These are phyloP conservation scores for Pleurotus pulmonarius DNA, from an alignment of 768 basidiomycete genomes.

Conservation along the genomic window DNA sequence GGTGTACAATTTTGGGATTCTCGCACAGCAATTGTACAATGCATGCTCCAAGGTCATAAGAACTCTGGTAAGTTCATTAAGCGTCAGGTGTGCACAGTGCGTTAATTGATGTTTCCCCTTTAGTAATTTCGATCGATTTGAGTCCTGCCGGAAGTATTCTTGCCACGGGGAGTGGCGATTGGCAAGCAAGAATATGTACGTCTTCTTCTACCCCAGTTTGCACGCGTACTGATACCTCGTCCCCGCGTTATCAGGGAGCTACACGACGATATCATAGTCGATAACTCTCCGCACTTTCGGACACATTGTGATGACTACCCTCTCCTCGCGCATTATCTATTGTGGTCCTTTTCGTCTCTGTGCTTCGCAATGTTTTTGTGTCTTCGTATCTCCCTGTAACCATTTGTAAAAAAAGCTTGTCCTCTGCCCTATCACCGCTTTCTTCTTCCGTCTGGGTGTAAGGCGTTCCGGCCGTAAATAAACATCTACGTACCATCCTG, in stretches of 20 bases:
- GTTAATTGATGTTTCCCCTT: constrained; percentile 1
- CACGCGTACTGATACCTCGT: not conserved
- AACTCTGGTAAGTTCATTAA: constrained; percentile 40
- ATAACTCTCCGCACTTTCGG: too few species aligned
- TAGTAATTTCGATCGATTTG: constrained; percentile 50
- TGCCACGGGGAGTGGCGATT: constrained; percentile 46
- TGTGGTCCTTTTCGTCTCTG: too few species aligned
- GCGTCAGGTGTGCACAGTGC: too few species aligned
- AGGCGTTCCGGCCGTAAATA: too few species aligned
- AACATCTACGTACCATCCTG: too few species aligned
- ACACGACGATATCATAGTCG: constrained; percentile 1
- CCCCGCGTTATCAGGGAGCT: not conserved
- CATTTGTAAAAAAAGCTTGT: too few species aligned
- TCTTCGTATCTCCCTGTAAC: too few species aligned
- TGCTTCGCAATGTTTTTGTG: too few species aligned
- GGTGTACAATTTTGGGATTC: constrained; percentile 95
- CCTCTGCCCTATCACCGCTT: too few species aligned
- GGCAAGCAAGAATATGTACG: constrained; percentile 53
- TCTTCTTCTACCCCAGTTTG: constrained; percentile 9
- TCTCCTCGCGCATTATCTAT: too few species aligned
- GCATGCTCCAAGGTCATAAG: constrained; percentile 82
- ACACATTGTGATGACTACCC: too few species aligned
- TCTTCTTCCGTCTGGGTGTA: too few species aligned
- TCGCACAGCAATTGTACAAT: constrained; percentile 71
- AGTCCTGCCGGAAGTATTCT: constrained; percentile 33